Evolutionary conservation across 257 asterid species (phyloP).

Genomic region (Solanum neorickii): DNA sequence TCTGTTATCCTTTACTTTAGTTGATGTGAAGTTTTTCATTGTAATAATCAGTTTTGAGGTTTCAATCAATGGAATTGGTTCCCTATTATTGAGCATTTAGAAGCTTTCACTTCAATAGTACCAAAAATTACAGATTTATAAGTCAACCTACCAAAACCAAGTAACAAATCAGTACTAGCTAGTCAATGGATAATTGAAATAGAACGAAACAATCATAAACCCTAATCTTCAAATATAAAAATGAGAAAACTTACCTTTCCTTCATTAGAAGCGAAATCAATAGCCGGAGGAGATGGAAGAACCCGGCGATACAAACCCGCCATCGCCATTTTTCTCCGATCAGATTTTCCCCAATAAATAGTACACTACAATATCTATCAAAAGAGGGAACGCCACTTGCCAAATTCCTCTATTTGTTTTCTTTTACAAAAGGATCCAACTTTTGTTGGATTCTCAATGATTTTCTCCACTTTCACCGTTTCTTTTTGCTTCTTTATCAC

Average conservation of each 20-base stretch:
- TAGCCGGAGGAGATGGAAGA: constrained; percentile 86
- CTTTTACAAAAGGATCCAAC: not conserved
- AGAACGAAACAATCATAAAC: not conserved
- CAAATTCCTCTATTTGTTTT: not conserved
- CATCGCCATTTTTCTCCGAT: constrained; percentile 41
- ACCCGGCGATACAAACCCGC: constrained; percentile 77
- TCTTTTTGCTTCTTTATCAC: too few relatives aligned
- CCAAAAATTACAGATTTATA: not conserved
- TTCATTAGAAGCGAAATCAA: constrained; percentile 77
- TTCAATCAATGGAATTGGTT: not conserved
- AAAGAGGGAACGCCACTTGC: not conserved
- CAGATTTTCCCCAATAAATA: not conserved
- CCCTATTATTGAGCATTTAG: not conserved
- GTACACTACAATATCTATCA: not conserved
- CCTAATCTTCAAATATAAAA: not conserved
- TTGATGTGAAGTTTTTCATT: not conserved
- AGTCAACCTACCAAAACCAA: not conserved
- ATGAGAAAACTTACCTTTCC: constrained; percentile 50
- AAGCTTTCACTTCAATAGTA: not conserved
- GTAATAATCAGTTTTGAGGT: not conserved
- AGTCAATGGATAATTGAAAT: not conserved
- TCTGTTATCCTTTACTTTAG: not conserved
- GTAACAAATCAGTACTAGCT: not conserved
- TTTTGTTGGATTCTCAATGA: not conserved
- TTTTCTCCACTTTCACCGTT: not conserved